Base-by-base conservation (phyloP, 345 rosid genomes). In the Melaleuca quinquenervia region DNA sequence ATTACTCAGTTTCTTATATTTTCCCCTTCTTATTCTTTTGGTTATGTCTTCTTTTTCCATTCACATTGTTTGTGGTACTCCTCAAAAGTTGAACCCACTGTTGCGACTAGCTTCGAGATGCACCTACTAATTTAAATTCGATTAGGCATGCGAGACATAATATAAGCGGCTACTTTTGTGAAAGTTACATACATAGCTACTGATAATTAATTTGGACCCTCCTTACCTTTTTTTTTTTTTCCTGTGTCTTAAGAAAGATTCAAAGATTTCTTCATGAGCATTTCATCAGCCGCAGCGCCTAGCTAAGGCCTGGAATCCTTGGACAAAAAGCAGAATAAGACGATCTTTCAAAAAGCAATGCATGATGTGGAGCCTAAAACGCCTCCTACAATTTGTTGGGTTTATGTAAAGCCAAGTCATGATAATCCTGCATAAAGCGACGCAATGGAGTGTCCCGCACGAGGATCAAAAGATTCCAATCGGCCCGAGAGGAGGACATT, bases 31-130 rank as follows among this genome's bases (percentile, higher is more conserved):
- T 51, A 50, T 20, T 41, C 50, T 1, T 15, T 70, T 36, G 5
- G 26, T 36, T 32, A 21, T 41, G 24, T 70, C 26, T 18, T 21
- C 48, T 70, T 32, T 36, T 36, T 22, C 20, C 48, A 9, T 70
- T 36, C 7, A 8, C 80, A 36, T 70, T 41, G 50, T 26, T 41
- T 48, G 60, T 84, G 53, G 45, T 32, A 76, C 83, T 86, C 85
- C 89, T 90, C 20, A 88, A 91, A 90, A 90, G 91, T 84, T 49
- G 90, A 90, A 90, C 88, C 91, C 90, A 55, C 88, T 83, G 87
- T 12, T 54, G 62, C 45, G 50, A 27, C 62, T 45, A 82, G 75
- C 50, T 58, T 85, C 78, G 41, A 44, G 83, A 48, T 56, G 55
- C 58, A 21, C 21, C 44, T 64, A 64, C 11, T 3, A 64, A 64